Evolutionary conservation across 164 flowering plant species (phyloP).

Genomic region (Dillenia turbinata): DNA sequence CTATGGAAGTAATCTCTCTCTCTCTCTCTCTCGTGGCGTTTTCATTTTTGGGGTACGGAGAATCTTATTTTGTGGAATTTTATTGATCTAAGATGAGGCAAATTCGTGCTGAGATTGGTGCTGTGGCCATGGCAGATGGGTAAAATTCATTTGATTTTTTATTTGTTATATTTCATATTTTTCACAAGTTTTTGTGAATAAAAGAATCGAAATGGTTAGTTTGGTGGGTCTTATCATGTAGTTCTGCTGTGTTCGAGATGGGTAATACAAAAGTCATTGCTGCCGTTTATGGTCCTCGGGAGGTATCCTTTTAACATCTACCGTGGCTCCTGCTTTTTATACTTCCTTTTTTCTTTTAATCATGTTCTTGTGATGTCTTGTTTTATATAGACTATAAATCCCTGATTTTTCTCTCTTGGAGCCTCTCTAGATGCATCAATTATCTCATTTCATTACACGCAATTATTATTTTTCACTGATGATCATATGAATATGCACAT

Average conservation of each 20-base stretch:
- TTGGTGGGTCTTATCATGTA: constrained; percentile 13
- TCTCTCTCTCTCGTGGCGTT: background rate
- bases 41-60: background rate
- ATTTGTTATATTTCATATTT: background rate
- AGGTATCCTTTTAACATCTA: constrained; percentile 38
- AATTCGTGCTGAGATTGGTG: constrained; percentile 73
- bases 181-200: background rate
- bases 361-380: too few relatives aligned
- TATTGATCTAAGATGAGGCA: constrained; percentile 73
- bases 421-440: background rate
- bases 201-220: background rate
- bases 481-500: too few relatives aligned
- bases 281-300: constrained; percentile 98
- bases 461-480: too few relatives aligned
- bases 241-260: constrained; percentile 96
- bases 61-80: background rate
- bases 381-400: background rate
- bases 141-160: constrained; percentile 11
- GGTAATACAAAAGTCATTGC: constrained; percentile 98
- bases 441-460: background rate
- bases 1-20: constrained; percentile 60
- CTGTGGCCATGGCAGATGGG: constrained; percentile 91
- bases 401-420: background rate
- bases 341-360: too few relatives aligned
- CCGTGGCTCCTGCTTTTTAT: too few relatives aligned